phyloP scores from a whole-genome alignment of 495 filamentous ascomycete genomes.

The Lasiosphaeris hirsuta region DNA sequence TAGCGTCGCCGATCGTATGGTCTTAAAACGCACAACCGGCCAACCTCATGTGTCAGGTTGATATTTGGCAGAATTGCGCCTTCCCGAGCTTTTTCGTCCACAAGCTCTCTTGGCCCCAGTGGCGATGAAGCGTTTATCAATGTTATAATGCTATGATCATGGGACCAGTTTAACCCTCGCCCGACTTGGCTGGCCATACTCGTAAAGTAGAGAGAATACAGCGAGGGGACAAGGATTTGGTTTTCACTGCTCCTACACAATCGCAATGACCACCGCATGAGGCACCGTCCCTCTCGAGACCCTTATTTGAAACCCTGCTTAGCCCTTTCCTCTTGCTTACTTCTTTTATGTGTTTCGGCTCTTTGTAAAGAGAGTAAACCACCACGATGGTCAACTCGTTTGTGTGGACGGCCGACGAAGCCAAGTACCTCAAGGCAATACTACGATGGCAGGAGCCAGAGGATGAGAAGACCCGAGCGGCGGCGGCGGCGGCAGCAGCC shows the following conservation, averaged over 20 bases:
- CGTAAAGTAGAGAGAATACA: no score
- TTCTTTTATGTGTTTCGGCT: no score
- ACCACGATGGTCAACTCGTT: constrained; percentile 30
- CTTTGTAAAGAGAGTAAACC: not conserved
- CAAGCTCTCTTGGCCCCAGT: not conserved
- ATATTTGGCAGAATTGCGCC: constrained; percentile 31
- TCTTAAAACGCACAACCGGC: constrained; percentile 11
- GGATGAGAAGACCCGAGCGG: constrained; percentile 4
- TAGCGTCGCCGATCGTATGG: constrained; percentile 12
- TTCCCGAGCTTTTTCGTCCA: constrained; percentile 1
- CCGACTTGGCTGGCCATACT: no score
- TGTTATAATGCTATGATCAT: no score
- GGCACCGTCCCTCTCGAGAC: no score
- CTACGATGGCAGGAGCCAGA: constrained; percentile 38
- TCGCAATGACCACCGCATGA: no score
- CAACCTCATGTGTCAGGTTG: constrained; percentile 25
- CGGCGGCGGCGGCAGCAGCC: constrained; percentile 1
- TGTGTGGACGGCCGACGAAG: constrained; percentile 40
- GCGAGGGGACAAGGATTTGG: no score
- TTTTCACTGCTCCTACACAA: no score
- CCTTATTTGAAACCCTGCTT: no score
- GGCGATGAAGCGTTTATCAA: not conserved
- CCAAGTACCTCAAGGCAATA: constrained; percentile 41
- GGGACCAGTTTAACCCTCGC: no score
- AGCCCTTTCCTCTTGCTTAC: no score